Evolutionary conservation across 164 flowering plant genomes (phyloP).

Genomic region (Stephania cephalantha): DNA sequence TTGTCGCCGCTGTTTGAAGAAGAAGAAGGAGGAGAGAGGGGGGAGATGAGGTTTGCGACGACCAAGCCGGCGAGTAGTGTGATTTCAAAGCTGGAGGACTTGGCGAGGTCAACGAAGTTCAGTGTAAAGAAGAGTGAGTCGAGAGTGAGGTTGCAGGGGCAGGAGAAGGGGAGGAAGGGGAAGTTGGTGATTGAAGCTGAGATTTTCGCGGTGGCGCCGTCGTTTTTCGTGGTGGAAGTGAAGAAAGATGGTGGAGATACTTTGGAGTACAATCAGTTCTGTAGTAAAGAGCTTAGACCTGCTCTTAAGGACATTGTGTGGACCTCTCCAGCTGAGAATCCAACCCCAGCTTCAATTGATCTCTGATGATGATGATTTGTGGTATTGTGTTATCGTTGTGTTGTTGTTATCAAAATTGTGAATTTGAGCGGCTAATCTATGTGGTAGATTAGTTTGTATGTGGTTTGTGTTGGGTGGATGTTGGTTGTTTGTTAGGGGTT

Average conservation of each 20-base stretch:
- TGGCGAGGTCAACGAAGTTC: slow-evolving; percentile 33
- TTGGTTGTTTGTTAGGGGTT: neutral
- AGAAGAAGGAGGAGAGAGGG: slow-evolving; percentile 35
- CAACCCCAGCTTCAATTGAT: slow-evolving; percentile 18
- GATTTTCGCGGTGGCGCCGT: slow-evolving; percentile 48
- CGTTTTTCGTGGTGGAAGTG: slow-evolving; percentile 61
- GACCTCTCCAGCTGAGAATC: slow-evolving; percentile 39
- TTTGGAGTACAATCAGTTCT: slow-evolving; percentile 62
- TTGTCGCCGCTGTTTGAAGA: slow-evolving; percentile 47
- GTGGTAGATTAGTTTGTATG: neutral
- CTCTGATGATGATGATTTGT: neutral
- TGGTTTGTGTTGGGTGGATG: neutral
- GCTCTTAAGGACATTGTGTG: slow-evolving; percentile 65
- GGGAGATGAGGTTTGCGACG: slow-evolving; percentile 43
- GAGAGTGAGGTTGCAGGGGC: slow-evolving; percentile 37
- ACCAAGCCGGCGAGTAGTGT: slow-evolving; percentile 42
- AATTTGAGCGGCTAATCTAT: neutral
- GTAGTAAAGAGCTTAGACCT: slow-evolving; percentile 57
- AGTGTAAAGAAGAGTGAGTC: slow-evolving; percentile 38
- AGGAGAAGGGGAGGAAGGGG: slow-evolving; percentile 57
- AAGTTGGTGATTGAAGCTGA: slow-evolving; percentile 51
- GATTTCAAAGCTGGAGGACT: slow-evolving; percentile 43
- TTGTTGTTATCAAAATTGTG: neutral
- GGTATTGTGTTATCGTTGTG: neutral
- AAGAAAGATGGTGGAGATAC: slow-evolving; percentile 65